Percentiles rank a stretch among this genome's conserved stretches.
Conservation (phyloP, 2,329 filamentous ascomycete genomes). For the Pseudogymnoascus sp. region DNA sequence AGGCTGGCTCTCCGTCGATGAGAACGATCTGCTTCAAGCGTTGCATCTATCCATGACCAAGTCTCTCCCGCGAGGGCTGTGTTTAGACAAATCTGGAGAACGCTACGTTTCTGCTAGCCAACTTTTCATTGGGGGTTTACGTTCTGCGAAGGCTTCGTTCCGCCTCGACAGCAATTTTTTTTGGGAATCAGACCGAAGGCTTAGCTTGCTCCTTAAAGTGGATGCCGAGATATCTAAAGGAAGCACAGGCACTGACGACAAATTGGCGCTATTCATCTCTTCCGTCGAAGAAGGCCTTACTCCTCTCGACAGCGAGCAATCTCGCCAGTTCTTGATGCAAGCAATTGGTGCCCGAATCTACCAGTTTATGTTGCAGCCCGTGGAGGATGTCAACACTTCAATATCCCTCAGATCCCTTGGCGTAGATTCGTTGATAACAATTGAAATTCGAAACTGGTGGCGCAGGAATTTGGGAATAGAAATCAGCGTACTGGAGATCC, state of each 20-base stretch:
- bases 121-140: background rate
- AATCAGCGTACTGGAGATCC: background rate
- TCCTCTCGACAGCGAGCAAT: background rate
- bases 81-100: background rate
- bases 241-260: background rate
- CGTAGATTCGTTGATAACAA: constrained; percentile 15
- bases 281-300: background rate
- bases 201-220: background rate
- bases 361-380: constrained; percentile 10
- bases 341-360: constrained; percentile 11
- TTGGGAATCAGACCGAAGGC: background rate
- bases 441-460: constrained; percentile 12
- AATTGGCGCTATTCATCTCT: background rate
- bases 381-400: constrained; percentile 10
- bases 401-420: constrained; percentile 11
- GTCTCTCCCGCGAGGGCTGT: background rate
- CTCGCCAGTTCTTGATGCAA: background rate
- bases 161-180: background rate
- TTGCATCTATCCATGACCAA: background rate
- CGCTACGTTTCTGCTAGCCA: background rate
- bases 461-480: background rate
- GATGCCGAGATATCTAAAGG: background rate
- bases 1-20: background rate
- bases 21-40: background rate
- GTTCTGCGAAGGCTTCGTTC: background rate